Evolutionary conservation across 2,329 filamentous ascomycete genomes (phyloP).

Genomic region (Paramyrothecium roridum): DNA sequence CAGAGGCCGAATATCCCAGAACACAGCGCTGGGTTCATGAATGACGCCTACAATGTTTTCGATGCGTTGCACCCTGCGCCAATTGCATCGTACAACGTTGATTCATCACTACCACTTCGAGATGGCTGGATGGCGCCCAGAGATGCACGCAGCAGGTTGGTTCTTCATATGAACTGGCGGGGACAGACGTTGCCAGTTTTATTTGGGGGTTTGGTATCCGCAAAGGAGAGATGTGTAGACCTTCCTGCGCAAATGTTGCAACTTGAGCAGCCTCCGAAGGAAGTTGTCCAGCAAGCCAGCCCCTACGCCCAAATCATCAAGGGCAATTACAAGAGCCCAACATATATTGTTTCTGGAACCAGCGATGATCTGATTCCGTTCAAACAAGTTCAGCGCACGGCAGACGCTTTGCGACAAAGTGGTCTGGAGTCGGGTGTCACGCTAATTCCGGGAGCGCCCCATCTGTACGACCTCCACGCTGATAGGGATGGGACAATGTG

Average conservation of each 20-base stretch:
- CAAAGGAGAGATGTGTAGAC: neutral
- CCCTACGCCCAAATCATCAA: neutral
- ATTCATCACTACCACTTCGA: constrained; percentile 5
- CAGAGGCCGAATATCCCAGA: constrained; percentile 13
- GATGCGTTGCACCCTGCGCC: constrained; percentile 17
- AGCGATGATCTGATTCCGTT: constrained; percentile 8
- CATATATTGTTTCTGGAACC: constrained; percentile 7
- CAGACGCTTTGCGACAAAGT: neutral
- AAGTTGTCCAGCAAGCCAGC: neutral
- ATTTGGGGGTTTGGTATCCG: constrained; percentile 18
- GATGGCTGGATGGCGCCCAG: neutral
- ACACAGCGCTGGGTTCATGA: neutral
- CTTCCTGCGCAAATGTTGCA: neutral
- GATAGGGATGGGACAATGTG: neutral
- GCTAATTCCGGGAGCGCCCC: neutral
- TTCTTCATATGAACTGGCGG: constrained; percentile 39
- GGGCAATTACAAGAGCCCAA: constrained; percentile 5
- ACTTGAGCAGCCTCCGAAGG: neutral
- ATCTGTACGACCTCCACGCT: neutral
- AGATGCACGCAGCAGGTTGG: constrained; percentile 33
- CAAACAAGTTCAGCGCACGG: constrained; percentile 1
- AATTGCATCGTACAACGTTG: constrained; percentile 10
- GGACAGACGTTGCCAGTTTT: constrained; percentile 31
- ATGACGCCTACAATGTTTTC: constrained; percentile 1
- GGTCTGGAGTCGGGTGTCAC: neutral